phyloP scores from a whole-genome alignment of 345 rosid genomes.

The Eucalyptus regnans region DNA sequence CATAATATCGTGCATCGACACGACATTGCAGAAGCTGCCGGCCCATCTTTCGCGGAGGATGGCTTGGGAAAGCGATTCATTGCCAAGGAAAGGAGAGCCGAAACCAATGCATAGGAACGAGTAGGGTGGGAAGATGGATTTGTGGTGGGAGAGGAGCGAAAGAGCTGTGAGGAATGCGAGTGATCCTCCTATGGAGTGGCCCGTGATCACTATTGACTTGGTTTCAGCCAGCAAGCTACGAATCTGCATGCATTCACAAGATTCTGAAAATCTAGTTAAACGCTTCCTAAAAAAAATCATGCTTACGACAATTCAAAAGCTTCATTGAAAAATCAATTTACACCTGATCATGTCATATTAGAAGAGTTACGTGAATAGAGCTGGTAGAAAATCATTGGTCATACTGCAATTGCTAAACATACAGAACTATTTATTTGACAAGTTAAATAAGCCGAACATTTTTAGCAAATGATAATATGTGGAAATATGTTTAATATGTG shows the following conservation, averaged over 20 bases:
- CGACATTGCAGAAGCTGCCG: conserved; percentile 64
- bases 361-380: too few relatives aligned
- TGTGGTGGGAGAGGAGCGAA: conserved; percentile 38
- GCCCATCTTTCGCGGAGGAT: conserved; percentile 49
- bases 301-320: rapidly evolving
- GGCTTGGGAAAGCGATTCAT: conserved; percentile 39
- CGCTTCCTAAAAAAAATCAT: rapidly evolving
- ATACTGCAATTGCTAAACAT: not conserved
- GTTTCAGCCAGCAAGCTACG: conserved; percentile 1
- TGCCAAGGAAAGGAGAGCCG: conserved; percentile 79
- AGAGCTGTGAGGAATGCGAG: conserved; percentile 53
- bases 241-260: conserved; percentile 14
- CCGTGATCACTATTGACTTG: conserved; percentile 55
- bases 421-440: too few relatives aligned
- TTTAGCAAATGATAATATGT: not conserved
- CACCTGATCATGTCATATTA: rapidly evolving
- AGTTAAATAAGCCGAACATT: rapidly evolving
- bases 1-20: conserved; percentile 42
- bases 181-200: conserved; percentile 73
- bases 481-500: rapidly evolving
- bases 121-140: conserved; percentile 2
- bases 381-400: too few relatives aligned
- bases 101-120: conserved; percentile 56
- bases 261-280: rapidly evolving
- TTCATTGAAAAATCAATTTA: rapidly evolving